Evolutionary conservation across 345 rosid species (phyloP), one percentile per base, ranked within the genome.

Genomic region (Corchorus capsularis): DNA sequence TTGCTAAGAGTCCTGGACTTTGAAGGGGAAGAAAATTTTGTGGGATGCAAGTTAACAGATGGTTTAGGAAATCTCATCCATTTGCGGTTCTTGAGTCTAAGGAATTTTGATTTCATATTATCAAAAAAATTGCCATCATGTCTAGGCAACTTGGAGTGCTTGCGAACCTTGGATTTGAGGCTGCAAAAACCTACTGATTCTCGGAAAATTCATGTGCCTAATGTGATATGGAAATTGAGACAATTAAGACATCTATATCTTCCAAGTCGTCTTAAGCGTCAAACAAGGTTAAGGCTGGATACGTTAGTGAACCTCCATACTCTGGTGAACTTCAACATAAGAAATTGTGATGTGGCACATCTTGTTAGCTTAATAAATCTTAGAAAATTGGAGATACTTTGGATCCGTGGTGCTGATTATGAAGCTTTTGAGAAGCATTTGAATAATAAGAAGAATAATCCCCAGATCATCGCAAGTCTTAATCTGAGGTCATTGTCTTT

Each of bases 11-110:
- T 27, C 27, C 27, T 27, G 1, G 0, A 27, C 27, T 27, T 27
- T 27, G 27, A 27, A 27, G 27, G 27, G 27, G 27, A 27, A 27
- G 27, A 27, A 0, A 27, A 27, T 27, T 27, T 27, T 27, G 27
- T 0, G 27, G 2, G 53, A 27, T 16, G 79, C 8, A 77, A 52
- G n/a, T 9, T 85, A 27, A 83, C 81, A 0, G 62, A 68, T 60
- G 75, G 10, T 20, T 74, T 83, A 7, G 84, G 89, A 0, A 63
- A 72, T 9, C 81, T 88, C 63, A 78, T 85, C 19, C 87, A 80
- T 39, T 72, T 84, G 57, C 76, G 78, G 63, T 81, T 76, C 73
- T 27, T 27, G 27, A 27, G 27, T 27, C 27, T 27, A 27, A 27
- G 27, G 27, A 27, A 27, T 27, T 27, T 27, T 27, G 27, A 27